These are phyloP conservation scores for Rutstroemia sp. DNA, from an alignment of 2,329 filamentous ascomycete genomes.

Conservation along the genomic window DNA sequence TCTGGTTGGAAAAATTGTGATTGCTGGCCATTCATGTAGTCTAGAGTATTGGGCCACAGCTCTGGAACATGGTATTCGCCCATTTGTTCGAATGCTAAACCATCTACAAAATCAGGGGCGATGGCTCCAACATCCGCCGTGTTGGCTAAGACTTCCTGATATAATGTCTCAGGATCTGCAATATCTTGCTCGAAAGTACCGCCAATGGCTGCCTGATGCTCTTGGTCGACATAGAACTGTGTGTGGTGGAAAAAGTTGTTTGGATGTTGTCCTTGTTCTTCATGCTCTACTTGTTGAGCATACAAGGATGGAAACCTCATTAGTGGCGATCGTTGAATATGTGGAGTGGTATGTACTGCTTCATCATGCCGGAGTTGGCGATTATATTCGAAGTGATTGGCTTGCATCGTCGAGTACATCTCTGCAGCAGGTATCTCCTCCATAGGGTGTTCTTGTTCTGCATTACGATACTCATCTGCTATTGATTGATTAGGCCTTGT, in stretches of 20 bases:
- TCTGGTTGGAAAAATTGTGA: neutral
- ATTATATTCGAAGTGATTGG: too few species aligned
- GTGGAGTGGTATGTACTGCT: neutral
- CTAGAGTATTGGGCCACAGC: neutral
- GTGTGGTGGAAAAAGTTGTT: neutral
- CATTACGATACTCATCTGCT: too few species aligned
- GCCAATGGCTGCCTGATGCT: neutral
- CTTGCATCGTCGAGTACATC: too few species aligned
- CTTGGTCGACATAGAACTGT: neutral
- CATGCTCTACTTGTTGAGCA: neutral
- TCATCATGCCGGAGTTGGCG: neutral
- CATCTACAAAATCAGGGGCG: neutral
- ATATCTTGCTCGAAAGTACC: neutral
- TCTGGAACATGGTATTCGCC: neutral
- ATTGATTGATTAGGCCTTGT: too few species aligned
- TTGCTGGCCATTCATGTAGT: neutral
- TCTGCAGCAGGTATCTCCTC: too few species aligned
- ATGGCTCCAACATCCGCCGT: too few species aligned
- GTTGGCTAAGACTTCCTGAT: too few species aligned
- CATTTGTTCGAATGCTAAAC: neutral
- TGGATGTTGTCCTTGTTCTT: neutral
- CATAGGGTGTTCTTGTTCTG: too few species aligned
- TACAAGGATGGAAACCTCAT: slow-evolving; percentile 1
- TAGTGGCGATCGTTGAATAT: neutral
- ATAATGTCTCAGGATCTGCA: neutral